phyloP scores from a whole-genome alignment of 164 flowering plant genomes.

The Stephania cephalantha region DNA sequence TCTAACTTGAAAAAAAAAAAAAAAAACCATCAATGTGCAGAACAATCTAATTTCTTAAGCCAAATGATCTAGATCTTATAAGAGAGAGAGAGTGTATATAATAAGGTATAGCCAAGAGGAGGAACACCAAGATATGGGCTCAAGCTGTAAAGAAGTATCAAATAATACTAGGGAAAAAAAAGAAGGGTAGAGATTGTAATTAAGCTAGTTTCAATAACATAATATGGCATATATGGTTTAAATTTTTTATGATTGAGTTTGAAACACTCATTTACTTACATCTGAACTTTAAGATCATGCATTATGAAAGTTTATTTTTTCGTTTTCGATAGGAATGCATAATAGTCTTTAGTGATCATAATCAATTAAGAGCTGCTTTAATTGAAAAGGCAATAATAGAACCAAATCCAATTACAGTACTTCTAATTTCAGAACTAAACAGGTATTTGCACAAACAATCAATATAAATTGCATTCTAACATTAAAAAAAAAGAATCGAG shows the following conservation, averaged over 20 bases:
- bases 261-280: too few species aligned
- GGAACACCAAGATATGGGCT: not conserved
- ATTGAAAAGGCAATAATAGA: not conserved
- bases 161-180: not conserved
- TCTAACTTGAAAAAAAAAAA: not conserved
- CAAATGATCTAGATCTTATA: not conserved
- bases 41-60: not conserved
- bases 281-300: too few species aligned
- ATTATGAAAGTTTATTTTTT: too few species aligned
- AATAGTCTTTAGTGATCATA: too few species aligned
- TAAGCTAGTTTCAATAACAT: not conserved
- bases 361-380: not conserved
- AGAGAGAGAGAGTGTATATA: too few species aligned
- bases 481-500: not conserved
- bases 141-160: not conserved
- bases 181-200: not conserved
- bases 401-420: not conserved
- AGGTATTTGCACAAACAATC: not conserved
- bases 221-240: too few species aligned
- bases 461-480: not conserved
- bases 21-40: not conserved
- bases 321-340: too few species aligned
- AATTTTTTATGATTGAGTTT: too few species aligned
- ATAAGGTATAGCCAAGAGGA: not conserved
- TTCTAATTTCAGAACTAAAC: not conserved